A percentile compares a stretch with the other conserved stretches of the same genome.
phyloP scores from a whole-genome alignment of 2,329 filamentous ascomycete species.

The Xylariomycetidae sp. region DNA sequence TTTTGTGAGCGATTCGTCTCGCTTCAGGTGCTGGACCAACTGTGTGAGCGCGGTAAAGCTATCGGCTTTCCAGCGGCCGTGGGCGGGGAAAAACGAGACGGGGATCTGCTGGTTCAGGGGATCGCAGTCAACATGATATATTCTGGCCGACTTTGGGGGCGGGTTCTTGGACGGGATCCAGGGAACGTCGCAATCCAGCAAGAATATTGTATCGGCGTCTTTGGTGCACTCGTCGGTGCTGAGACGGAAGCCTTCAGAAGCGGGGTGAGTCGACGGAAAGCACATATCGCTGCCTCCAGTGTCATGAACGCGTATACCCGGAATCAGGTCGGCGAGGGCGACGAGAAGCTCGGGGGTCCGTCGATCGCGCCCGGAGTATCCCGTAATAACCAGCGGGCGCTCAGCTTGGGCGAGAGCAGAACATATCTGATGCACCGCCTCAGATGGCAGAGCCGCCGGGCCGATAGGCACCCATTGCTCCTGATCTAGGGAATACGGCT shows the following conservation, averaged over 20 bases:
- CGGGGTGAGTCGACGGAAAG: slow-evolving; percentile 29
- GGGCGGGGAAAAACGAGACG: slow-evolving; percentile 52
- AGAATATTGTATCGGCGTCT: slow-evolving; percentile 60
- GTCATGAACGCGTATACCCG: slow-evolving; percentile 45
- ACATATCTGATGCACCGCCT: slow-evolving; percentile 38
- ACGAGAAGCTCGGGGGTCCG: slow-evolving; percentile 39
- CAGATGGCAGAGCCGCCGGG: slow-evolving; percentile 22
- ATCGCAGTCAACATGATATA: slow-evolving; percentile 63
- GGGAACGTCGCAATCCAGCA: slow-evolving; percentile 65
- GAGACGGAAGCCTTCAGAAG: slow-evolving; percentile 49
- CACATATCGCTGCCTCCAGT: slow-evolving; percentile 48
- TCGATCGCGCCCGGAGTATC: slow-evolving; percentile 43
- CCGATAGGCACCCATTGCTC: slow-evolving; percentile 20
- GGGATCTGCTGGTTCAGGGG: slow-evolving; percentile 61
- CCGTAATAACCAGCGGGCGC: slow-evolving; percentile 43
- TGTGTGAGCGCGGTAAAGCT: slow-evolving; percentile 37
- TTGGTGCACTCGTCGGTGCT: slow-evolving; percentile 54
- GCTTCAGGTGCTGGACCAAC: slow-evolving; percentile 20
- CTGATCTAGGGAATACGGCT: slow-evolving; percentile 17
- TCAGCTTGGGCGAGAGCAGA: slow-evolving; percentile 39
- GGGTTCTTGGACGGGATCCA: slow-evolving; percentile 63
- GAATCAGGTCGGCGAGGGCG: slow-evolving; percentile 39
- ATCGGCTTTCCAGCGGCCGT: slow-evolving; percentile 46
- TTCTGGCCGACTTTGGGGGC: slow-evolving; percentile 50
- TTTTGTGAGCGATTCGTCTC: slow-evolving; percentile 2